These are phyloP conservation scores for Heimioporus sp. DNA, from an alignment of 768 basidiomycete species.

Conservation along the genomic window DNA sequence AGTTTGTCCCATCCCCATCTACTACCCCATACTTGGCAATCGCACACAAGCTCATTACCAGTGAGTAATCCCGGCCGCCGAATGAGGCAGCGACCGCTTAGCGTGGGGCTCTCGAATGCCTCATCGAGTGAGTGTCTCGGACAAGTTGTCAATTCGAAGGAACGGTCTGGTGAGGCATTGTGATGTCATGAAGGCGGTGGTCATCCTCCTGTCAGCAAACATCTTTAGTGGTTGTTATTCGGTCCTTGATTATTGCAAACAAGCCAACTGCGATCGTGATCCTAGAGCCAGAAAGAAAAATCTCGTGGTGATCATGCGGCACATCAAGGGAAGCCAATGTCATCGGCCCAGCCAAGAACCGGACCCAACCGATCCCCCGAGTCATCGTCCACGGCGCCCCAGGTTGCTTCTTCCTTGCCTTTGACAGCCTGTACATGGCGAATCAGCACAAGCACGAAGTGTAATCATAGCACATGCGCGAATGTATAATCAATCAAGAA, in stretches of 20 bases:
- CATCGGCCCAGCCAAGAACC: constrained; percentile 25
- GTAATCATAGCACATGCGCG: no score
- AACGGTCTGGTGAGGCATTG: no score
- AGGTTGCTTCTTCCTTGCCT: constrained; percentile 26
- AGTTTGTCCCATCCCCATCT: no score
- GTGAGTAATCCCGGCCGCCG: no score
- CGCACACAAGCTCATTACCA: no score
- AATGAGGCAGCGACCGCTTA: no score
- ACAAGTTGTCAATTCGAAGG: no score
- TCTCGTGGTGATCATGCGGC: neutral
- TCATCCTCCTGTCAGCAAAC: neutral
- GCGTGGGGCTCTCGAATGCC: no score
- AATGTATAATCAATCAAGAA: neutral
- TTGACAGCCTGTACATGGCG: constrained; percentile 25
- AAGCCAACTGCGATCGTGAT: neutral
- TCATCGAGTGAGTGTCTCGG: no score
- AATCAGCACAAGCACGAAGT: neutral
- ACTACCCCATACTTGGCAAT: no score
- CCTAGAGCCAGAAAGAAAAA: neutral
- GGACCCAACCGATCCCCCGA: constrained; percentile 20
- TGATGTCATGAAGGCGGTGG: neutral
- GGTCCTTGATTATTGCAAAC: no score
- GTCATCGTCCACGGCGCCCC: constrained; percentile 30
- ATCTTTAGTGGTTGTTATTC: neutral
- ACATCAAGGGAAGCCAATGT: constrained; percentile 19